phyloP scores from a whole-genome alignment of 176 grass and related monocot genomes.

The bread wheat (Triticum aestivum) region IWGSC_CS_RefSeq_v2.1 NC_057804.1:138285115-138285614 shows the following conservation, averaged over 20 bases:
- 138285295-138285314: constrained; percentile 1
- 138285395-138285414: neutral
- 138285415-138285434: constrained; percentile 28
- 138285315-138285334: constrained; percentile 28
- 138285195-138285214: constrained; percentile 44
- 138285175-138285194: constrained; percentile 41
- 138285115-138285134: constrained; percentile 28
- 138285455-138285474: constrained; percentile 32
- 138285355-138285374: constrained; percentile 37
- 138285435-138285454: constrained; percentile 40
- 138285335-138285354: constrained; percentile 47
- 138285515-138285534: constrained; percentile 43
- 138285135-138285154: constrained; percentile 30
- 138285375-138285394: constrained; percentile 51
- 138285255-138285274: constrained; percentile 55
- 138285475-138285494: constrained; percentile 49
- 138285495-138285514: constrained; percentile 43
- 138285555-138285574: constrained; percentile 20
- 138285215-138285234: constrained; percentile 42
- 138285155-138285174: constrained; percentile 13
- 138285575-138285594: constrained; percentile 12
- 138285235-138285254: constrained; percentile 48
- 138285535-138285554: constrained; percentile 13
- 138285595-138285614: constrained; percentile 38
- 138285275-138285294: constrained; percentile 17